These are phyloP conservation scores for Loxodes magnus DNA, from an alignment of 73 alveolate species.

Conservation along the genomic window DNA sequence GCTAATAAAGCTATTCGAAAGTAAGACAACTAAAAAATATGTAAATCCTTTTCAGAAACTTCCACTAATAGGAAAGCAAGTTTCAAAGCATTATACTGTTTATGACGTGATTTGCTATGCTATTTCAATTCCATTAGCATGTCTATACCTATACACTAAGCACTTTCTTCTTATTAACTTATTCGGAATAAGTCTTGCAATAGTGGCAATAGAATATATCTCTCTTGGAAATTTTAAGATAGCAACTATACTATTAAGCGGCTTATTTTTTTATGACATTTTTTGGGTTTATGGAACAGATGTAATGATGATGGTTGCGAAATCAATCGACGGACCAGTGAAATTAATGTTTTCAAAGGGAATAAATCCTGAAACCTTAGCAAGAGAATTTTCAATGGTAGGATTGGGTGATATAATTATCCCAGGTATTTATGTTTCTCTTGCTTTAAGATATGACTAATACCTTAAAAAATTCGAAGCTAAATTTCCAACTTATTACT, in stretches of 20 bases:
- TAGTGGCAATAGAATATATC: constrained; percentile 63
- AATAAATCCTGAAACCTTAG: constrained; percentile 43
- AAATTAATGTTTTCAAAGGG: constrained; percentile 81
- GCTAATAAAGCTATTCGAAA: not conserved
- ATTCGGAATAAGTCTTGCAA: constrained; percentile 77
- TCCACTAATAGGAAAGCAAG: constrained; percentile 22
- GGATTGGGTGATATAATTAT: constrained; percentile 98
- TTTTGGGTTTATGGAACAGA: constrained; percentile 97
- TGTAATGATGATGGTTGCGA: constrained; percentile 97
- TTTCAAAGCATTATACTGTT: constrained; percentile 25
- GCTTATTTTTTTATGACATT: constrained; percentile 90
- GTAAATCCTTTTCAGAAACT: constrained; percentile 2
- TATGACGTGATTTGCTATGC: constrained; percentile 41
- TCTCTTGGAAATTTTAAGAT: constrained; percentile 64
- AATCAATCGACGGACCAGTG: constrained; percentile 86
- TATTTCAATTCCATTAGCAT: constrained; percentile 31
- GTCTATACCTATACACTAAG: constrained; percentile 38
- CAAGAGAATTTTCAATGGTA: constrained; percentile 63
- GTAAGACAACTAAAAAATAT: not conserved
- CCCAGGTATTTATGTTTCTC: constrained; percentile 93
- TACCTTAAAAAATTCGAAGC: constrained; percentile 35
- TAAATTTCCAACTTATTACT: constrained; percentile 43
- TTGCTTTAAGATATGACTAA: constrained; percentile 80
- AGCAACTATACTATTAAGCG: constrained; percentile 46
- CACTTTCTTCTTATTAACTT: constrained; percentile 81